A percentile compares a stretch with the other conserved stretches of the same genome.
Conservation (phyloP, 2,329 filamentous ascomycete species). For the Hansfordia pulvinata region DNA sequence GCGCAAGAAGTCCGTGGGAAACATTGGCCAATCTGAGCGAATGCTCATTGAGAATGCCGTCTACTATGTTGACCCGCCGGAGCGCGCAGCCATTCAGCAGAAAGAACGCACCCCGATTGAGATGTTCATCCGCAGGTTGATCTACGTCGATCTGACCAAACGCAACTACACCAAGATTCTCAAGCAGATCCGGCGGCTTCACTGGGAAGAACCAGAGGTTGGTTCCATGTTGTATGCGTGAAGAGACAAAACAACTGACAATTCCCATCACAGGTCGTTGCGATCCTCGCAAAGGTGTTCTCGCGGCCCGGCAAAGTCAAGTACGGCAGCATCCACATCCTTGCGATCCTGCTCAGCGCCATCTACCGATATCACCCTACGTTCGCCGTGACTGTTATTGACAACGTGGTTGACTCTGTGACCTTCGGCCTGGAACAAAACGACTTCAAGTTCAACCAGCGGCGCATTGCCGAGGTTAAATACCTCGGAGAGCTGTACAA, state of each 20-base stretch:
- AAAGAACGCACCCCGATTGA: slow-evolving; percentile 93
- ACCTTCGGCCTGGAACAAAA: slow-evolving; percentile 83
- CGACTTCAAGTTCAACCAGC: slow-evolving; percentile 95
- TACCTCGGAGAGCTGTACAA: slow-evolving; percentile 96
- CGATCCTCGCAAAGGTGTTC: slow-evolving; percentile 77
- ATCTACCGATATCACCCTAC: slow-evolving; percentile 84
- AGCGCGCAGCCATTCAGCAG: slow-evolving; percentile 86
- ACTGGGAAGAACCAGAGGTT: slow-evolving; percentile 90
- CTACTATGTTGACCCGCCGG: slow-evolving; percentile 94
- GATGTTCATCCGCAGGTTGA: slow-evolving; percentile 79
- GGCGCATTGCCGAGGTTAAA: slow-evolving; percentile 87
- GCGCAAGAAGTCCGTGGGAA: slow-evolving; percentile 89
- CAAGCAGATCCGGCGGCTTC: slow-evolving; percentile 86
- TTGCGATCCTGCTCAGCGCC: slow-evolving; percentile 79
- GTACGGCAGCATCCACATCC: slow-evolving; percentile 88
- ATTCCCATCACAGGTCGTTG: slow-evolving; percentile 40
- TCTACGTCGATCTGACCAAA: slow-evolving; percentile 90
- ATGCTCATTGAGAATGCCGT: slow-evolving; percentile 98
- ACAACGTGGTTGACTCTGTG: slow-evolving; percentile 81
- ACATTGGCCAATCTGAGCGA: slow-evolving; percentile 87
- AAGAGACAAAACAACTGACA: no score
- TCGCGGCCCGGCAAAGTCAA: slow-evolving; percentile 95
- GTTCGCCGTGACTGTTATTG: slow-evolving; percentile 84
- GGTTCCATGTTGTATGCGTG: slow-evolving; percentile 6
- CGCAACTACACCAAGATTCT: slow-evolving; percentile 87